Conservation (phyloP, 306 rosid species). For the Comarum palustre region DNA sequence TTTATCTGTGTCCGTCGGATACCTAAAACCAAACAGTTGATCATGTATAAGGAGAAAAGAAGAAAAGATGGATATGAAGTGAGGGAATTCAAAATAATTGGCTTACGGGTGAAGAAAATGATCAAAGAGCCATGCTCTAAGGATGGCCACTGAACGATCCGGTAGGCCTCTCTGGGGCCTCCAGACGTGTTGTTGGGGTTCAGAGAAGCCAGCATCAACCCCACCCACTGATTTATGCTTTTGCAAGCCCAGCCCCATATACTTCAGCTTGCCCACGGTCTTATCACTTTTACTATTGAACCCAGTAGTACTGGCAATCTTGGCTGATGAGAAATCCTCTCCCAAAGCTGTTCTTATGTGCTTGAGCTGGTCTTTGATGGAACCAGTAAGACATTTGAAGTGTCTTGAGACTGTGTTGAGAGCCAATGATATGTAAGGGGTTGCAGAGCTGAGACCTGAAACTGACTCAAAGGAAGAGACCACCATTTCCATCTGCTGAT, state of each 20-base stretch:
- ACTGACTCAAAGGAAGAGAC: constrained; percentile 83
- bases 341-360: constrained; percentile 42
- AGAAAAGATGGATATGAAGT: constrained; percentile 1
- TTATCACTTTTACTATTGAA: constrained; percentile 37
- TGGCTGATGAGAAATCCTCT: constrained; percentile 48
- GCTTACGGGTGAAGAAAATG: constrained; percentile 99
- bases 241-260: constrained; percentile 58
- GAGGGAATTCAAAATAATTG: background rate
- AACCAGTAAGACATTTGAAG: constrained; percentile 54
- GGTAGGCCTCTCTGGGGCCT: constrained; percentile 96
- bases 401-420: constrained; percentile 60
- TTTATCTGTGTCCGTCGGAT: constrained; percentile 96
- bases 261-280: constrained; percentile 33
- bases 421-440: constrained; percentile 71
- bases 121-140: constrained; percentile 90
- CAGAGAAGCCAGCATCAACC: constrained; percentile 41
- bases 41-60: constrained; percentile 1
- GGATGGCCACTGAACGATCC: constrained; percentile 78
- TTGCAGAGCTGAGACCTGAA: constrained; percentile 72
- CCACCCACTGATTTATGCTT: constrained; percentile 44
- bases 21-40: constrained; percentile 42
- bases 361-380: constrained; percentile 63
- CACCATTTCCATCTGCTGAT: constrained; percentile 94
- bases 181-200: constrained; percentile 69
- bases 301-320: constrained; percentile 8